These are phyloP conservation scores for Bolboschoenoplectus hybrid DNA, from an alignment of 202 grass and related monocot species.

Conservation along the genomic window DNA sequence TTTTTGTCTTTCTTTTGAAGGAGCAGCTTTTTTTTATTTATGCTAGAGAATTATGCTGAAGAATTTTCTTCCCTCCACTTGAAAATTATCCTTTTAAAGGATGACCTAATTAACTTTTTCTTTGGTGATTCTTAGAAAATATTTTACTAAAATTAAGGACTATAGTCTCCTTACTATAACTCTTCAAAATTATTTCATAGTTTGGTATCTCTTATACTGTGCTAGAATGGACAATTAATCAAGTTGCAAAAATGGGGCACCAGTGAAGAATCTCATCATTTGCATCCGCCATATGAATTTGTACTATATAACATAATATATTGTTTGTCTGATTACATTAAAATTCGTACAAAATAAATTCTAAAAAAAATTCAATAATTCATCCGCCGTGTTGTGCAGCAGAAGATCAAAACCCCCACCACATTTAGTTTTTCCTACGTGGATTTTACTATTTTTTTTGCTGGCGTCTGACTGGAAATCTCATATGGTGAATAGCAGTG, in stretches of 20 bases:
- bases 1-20: not conserved
- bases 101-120: not conserved
- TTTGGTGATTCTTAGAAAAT: not conserved
- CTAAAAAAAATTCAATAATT: too few relatives aligned
- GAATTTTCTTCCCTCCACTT: not conserved
- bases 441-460: not conserved
- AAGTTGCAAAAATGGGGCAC: not conserved
- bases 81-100: not conserved
- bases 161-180: not conserved
- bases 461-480: not conserved
- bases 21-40: not conserved
- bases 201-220: not conserved
- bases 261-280: not conserved
- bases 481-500: too few relatives aligned
- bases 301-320: too few relatives aligned
- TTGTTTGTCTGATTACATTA: too few relatives aligned
- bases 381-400: too few relatives aligned
- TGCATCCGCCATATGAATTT: not conserved
- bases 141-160: not conserved
- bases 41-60: not conserved
- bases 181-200: not conserved
- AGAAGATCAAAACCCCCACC: not conserved
- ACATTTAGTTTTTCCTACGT: not conserved
- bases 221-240: too few relatives aligned
- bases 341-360: too few relatives aligned